Percentiles rank a stretch among this genome's conserved stretches.
Conservation (phyloP, 306 rosid species). For the Malus domestica region ASM211411v1 NC_041801.1:16789501-16790000, state of each 20-base stretch:
- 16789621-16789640: constrained; percentile 21
- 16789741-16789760: not conserved
- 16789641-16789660: not conserved
- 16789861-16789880: not conserved
- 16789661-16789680: not conserved
- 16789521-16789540: not conserved
- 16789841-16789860: not conserved
- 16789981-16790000: constrained; percentile 8
- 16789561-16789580: not conserved
- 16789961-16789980: not conserved
- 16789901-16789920: not conserved
- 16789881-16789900: not conserved
- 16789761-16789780: not conserved
- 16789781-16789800: not conserved
- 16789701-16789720: not conserved
- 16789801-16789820: not conserved
- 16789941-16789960: not conserved
- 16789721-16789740: not conserved
- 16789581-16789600: not conserved
- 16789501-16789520: not conserved
- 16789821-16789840: not conserved
- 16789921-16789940: not conserved
- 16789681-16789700: not conserved
- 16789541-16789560: not conserved
- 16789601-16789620: not conserved